Conservation (phyloP, 495 filamentous ascomycete genomes). For the Staphylotrichum tortipilum region DNA sequence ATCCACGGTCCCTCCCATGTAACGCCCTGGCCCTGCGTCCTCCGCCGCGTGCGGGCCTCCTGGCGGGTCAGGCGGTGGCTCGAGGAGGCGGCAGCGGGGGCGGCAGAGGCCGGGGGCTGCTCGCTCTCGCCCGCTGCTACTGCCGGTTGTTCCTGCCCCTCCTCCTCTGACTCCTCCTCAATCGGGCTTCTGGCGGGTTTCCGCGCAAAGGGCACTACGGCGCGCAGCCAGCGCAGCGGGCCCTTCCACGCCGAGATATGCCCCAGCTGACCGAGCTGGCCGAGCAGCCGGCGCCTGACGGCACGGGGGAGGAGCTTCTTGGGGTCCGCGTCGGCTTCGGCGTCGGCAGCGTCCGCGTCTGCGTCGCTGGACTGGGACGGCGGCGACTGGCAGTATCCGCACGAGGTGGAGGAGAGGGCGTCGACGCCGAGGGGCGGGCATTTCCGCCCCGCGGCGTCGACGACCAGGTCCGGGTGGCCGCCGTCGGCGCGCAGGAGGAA, state of each 20-base stretch:
- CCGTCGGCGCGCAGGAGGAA: background rate
- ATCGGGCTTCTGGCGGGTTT: no score
- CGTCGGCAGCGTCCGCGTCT: no score
- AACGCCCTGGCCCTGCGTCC: background rate
- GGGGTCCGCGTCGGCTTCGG: no score
- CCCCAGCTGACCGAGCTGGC: no score
- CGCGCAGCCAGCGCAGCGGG: slow-evolving; percentile 1
- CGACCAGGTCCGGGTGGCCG: background rate
- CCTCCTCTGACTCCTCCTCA: background rate
- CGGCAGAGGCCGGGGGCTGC: no score
- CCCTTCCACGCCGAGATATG: background rate
- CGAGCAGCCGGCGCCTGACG: no score
- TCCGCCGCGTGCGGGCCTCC: background rate
- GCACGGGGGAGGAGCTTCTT: no score
- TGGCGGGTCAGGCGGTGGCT: background rate
- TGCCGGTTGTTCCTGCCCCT: no score
- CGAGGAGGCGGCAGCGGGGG: background rate
- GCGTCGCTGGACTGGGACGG: no score
- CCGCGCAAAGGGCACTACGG: background rate
- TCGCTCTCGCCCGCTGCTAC: no score
- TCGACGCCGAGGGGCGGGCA: background rate
- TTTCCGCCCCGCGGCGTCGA: background rate
- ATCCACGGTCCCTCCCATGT: slow-evolving; percentile 13
- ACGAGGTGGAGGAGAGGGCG: background rate
- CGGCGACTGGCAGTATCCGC: slow-evolving; percentile 13